Conservation (phyloP, 176 grass and related monocot genomes). For the Poa pratensis region DNA sequence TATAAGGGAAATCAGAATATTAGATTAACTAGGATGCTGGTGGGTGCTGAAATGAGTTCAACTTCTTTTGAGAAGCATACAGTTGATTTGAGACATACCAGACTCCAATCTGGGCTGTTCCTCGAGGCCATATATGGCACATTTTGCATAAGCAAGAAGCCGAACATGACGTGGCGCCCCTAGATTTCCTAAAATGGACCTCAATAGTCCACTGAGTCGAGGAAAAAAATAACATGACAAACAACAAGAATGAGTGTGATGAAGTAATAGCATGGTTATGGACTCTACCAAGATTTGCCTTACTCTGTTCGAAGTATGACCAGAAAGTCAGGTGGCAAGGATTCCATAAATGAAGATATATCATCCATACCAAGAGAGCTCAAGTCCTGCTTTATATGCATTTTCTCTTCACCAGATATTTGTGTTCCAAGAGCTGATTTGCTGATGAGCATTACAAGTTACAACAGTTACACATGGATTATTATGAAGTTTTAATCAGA, state of each 20-base stretch:
- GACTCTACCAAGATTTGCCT: slow-evolving; percentile 11
- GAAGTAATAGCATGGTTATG: slow-evolving; percentile 4
- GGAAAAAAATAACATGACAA: slow-evolving; percentile 25
- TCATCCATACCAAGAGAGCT: slow-evolving; percentile 77
- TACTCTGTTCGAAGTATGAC: slow-evolving; percentile 89
- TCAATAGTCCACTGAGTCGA: slow-evolving; percentile 72
- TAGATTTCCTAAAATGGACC: slow-evolving; percentile 79
- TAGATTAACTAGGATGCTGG: background rate
- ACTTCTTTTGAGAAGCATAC: background rate
- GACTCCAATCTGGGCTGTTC: slow-evolving; percentile 52
- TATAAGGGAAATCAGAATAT: slow-evolving; percentile 21
- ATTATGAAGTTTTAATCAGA: slow-evolving; percentile 8
- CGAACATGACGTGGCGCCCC: slow-evolving; percentile 70
- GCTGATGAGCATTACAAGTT: slow-evolving; percentile 55
- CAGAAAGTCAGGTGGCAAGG: slow-evolving; percentile 81
- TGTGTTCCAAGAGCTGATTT: slow-evolving; percentile 76
- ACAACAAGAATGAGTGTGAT: slow-evolving; percentile 31
- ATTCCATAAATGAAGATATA: slow-evolving; percentile 91
- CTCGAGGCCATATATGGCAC: slow-evolving; percentile 75
- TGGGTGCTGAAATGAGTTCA: background rate
- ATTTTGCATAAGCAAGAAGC: slow-evolving; percentile 84
- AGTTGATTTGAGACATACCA: slow-evolving; percentile 34
- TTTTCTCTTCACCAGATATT: slow-evolving; percentile 86
- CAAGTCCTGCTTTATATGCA: slow-evolving; percentile 67
- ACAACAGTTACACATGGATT: slow-evolving; percentile 12